Base-by-base conservation (phyloP, 2,329 filamentous ascomycete genomes). In the Chaetomiaceae sp. region DNA sequence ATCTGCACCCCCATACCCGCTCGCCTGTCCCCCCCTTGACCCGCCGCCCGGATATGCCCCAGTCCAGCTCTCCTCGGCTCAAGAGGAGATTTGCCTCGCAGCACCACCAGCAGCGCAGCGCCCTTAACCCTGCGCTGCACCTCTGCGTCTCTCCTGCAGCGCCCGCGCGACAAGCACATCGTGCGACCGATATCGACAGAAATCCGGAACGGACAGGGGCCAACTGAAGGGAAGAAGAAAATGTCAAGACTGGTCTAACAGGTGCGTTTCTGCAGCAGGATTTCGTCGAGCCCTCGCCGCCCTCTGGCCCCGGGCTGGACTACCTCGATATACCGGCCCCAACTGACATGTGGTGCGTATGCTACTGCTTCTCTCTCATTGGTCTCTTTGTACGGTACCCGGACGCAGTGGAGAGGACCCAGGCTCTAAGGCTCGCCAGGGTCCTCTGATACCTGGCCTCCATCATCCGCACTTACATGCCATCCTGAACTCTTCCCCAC, bases 271-370 rank as follows among this genome's bases (percentile, higher is more conserved):
- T 37, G 36, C 24, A 69, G 62, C 68, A 78, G 72, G 75, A 76
- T 60, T 78, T 75, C 34, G 47, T 50, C 66, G 71, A 75, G 64
- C 68, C 72, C 62, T 73, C 75, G 63, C 68, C 74, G 63, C 65
- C 68, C 53, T 63, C 67, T 48, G 69, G 68, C 60, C 59, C 65
- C 58, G 73, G 71, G 62, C 66, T 78, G 61, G 73, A 76, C 57
- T 78, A 76, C 60, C 68, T 77, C 60, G 72, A 75, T 44, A 68
- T 77, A 57, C 69, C 68, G 45, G 63, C 69, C 42, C 67, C 70
- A 56, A 60, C 67, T 70, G 75, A 78, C 60, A 75, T 78, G 67
- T 74, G 75, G 75, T 78, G 63, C 62, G 75, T 73, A 40, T 26
- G 32, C 24, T 22, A 19, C 18, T 30, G 20, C 24, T 45, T 48